Evolutionary conservation across 345 rosid species (phyloP).

Genomic region (Carallia pectinifolia): DNA sequence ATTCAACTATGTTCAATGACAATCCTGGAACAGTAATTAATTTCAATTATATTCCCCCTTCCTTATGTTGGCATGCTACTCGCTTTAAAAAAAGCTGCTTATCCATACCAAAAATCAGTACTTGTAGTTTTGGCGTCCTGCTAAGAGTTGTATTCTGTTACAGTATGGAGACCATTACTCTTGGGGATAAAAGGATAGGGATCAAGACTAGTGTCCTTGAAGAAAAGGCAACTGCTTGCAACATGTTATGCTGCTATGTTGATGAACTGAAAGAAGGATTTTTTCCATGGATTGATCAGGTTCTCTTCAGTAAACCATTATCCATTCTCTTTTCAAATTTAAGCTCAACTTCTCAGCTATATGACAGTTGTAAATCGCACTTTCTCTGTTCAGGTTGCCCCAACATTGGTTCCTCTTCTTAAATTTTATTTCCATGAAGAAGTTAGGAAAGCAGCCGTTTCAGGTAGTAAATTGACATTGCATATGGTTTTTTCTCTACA

Average conservation of each 20-base stretch:
- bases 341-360: background rate
- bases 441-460: conserved; percentile 99
- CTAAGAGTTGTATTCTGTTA: conserved; percentile 27
- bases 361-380: conserved; percentile 11
- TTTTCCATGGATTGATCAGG: conserved; percentile 99
- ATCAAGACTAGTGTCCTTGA: conserved; percentile 97
- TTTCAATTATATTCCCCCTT: too few relatives aligned
- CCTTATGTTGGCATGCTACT: too few relatives aligned
- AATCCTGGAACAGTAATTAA: background rate
- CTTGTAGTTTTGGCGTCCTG: conserved; percentile 11
- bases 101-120: background rate
- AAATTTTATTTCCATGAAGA: conserved; percentile 99
- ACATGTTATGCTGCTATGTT: conserved; percentile 98
- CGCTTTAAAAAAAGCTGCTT: background rate
- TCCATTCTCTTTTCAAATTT: background rate
- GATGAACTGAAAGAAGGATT: conserved; percentile 99
- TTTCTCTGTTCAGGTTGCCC: conserved; percentile 70
- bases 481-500: background rate
- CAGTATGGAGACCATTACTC: conserved; percentile 99
- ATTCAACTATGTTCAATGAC: background rate
- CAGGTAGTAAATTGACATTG: conserved; percentile 54
- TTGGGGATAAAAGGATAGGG: conserved; percentile 98
- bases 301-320: conserved; percentile 21
- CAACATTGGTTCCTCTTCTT: conserved; percentile 88
- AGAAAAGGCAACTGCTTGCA: conserved; percentile 99